A percentile compares a stretch with the other conserved stretches of the same genome.
Conservation (phyloP, 108 stramenopile species). For the Cyclotella distinguenda region DNA sequence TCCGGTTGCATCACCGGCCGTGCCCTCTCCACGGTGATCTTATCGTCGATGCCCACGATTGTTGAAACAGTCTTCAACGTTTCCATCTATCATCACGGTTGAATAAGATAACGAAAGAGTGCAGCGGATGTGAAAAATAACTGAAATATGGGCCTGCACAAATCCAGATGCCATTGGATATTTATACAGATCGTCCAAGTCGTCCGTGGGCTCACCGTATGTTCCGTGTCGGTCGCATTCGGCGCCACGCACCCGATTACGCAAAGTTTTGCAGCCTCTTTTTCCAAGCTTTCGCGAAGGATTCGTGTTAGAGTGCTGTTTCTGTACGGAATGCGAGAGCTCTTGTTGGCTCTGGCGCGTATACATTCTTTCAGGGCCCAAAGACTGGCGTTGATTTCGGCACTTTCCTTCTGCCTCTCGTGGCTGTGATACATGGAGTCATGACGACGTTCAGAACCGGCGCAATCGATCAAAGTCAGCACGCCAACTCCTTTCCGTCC, state of each 20-base stretch:
- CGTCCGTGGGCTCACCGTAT: conserved; percentile 45
- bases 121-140: not conserved
- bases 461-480: conserved; percentile 73
- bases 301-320: conserved; percentile 62
- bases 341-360: conserved; percentile 51
- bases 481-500: conserved; percentile 36
- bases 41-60: conserved; percentile 45
- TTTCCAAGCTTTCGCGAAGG: conserved; percentile 58
- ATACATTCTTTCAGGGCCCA: conserved; percentile 78
- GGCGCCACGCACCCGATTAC: conserved; percentile 71
- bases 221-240: conserved; percentile 67
- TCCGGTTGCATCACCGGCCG: conserved; percentile 9
- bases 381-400: conserved; percentile 75
- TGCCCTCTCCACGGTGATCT: conserved; percentile 40
- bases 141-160: no score
- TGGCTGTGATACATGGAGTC: conserved; percentile 57
- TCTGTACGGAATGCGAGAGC: conserved; percentile 42
- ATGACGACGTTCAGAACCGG: conserved; percentile 74
- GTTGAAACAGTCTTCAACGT: conserved; percentile 55
- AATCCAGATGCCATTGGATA: not conserved
- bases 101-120: not conserved
- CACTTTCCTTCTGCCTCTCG: conserved; percentile 62
- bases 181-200: not conserved
- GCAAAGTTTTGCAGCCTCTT: conserved; percentile 46
- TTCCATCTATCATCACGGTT: conserved; percentile 45